A percentile compares a stretch with the other conserved stretches of the same genome.
Conservation (phyloP, 805 yeast species). For the Sungouiozyma ichnusensis region DNA sequence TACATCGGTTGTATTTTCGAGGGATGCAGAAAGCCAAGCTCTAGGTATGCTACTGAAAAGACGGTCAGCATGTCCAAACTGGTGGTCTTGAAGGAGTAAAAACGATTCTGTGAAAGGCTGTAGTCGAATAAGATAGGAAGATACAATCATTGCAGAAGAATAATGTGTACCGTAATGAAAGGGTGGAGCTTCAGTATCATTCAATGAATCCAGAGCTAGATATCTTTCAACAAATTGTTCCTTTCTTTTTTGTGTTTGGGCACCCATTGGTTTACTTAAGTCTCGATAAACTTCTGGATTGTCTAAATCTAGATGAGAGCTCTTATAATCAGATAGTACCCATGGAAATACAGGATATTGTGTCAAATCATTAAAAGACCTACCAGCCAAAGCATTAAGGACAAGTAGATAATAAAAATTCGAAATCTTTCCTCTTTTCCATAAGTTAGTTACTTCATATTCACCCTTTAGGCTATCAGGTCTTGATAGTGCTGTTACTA, state of each 20-base stretch:
- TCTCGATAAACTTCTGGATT: conserved; percentile 61
- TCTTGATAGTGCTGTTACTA: conserved; percentile 33
- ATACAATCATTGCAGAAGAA: conserved; percentile 87
- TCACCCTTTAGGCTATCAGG: conserved; percentile 7
- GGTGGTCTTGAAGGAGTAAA: conserved; percentile 72
- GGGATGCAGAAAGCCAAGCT: conserved; percentile 73
- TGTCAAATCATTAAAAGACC: conserved; percentile 81
- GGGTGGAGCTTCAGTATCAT: conserved; percentile 54
- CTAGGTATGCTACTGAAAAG: conserved; percentile 63
- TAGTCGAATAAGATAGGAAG: conserved; percentile 65
- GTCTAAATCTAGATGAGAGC: conserved; percentile 54
- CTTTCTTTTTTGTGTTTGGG: conserved; percentile 55
- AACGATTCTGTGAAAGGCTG: conserved; percentile 78
- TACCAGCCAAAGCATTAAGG: conserved; percentile 73
- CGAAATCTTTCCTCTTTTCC: conserved; percentile 72
- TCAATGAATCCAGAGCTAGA: conserved; percentile 54
- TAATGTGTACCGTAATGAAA: conserved; percentile 92
- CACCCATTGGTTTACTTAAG: conserved; percentile 85
- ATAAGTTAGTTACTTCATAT: conserved; percentile 48
- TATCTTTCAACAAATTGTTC: conserved; percentile 58
- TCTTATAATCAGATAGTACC: conserved; percentile 75
- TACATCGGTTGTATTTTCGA: conserved; percentile 77
- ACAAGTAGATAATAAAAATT: conserved; percentile 76
- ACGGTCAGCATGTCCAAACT: conserved; percentile 81
- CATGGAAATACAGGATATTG: conserved; percentile 91